These are phyloP conservation scores for Wickerhamiella parazyma DNA, from an alignment of 805 yeast genomes.

Conservation along the genomic window DNA sequence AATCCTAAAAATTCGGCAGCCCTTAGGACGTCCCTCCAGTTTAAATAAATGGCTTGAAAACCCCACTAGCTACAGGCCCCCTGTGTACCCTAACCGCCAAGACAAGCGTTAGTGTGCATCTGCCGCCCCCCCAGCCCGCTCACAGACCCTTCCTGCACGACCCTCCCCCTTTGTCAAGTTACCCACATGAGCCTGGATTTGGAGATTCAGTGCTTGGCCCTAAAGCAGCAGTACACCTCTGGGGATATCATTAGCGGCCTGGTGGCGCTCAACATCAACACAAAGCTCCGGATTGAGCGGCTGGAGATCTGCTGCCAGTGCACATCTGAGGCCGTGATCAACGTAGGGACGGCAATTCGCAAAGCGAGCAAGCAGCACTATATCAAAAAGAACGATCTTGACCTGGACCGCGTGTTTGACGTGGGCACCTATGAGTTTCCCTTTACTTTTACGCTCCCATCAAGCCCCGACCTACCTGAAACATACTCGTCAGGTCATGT, in stretches of 20 bases:
- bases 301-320: conserved; percentile 6
- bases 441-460: conserved; percentile 57
- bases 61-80: no score
- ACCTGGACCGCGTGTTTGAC: neutral
- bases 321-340: neutral
- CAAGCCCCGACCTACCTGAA: conserved; percentile 9
- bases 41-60: no score
- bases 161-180: neutral
- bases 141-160: no score
- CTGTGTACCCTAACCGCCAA: no score
- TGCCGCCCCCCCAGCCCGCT: neutral
- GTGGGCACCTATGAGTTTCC: conserved; percentile 66
- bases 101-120: no score
- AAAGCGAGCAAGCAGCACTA: neutral
- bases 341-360: neutral
- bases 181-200: conserved; percentile 1
- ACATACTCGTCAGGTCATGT: conserved; percentile 7
- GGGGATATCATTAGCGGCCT: conserved; percentile 4
- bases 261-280: neutral
- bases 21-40: no score
- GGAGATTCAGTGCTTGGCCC: neutral
- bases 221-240: conserved; percentile 5
- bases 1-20: no score
- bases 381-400: neutral
- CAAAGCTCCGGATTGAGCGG: neutral